These are phyloP conservation scores for Furcasterigmium furcatum DNA, from an alignment of 2,329 filamentous ascomycete species.

Conservation along the genomic window DNA sequence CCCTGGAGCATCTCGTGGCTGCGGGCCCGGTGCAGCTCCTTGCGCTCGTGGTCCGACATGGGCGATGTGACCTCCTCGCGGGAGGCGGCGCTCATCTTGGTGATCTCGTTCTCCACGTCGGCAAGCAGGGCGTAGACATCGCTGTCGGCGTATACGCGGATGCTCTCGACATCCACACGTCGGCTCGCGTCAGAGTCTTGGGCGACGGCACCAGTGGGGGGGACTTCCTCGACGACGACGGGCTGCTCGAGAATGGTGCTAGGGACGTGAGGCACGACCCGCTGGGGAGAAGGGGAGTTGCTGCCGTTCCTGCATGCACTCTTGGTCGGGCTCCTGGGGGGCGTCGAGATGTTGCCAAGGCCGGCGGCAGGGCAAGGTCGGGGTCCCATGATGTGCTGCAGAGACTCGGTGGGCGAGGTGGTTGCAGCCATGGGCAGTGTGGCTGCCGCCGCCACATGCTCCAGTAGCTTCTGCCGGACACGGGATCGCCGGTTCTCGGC, in stretches of 20 bases:
- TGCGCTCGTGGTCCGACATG: constrained; percentile 31
- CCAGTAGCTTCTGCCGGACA: constrained; percentile 75
- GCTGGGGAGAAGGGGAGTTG: constrained; percentile 45
- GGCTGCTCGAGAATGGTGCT: constrained; percentile 54
- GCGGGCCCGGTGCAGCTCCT: constrained; percentile 40
- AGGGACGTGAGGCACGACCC: constrained; percentile 50
- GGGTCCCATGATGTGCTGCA: constrained; percentile 38
- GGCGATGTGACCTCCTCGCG: constrained; percentile 27
- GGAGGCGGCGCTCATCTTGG: constrained; percentile 30
- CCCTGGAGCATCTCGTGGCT: constrained; percentile 47
- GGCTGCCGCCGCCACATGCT: constrained; percentile 73
- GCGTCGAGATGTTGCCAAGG: constrained; percentile 46
- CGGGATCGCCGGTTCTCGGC: constrained; percentile 74
- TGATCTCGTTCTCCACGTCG: constrained; percentile 63
- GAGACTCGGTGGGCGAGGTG: constrained; percentile 30
- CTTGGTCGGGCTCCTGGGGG: constrained; percentile 58
- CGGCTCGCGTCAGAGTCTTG: constrained; percentile 20
- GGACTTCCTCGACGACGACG: constrained; percentile 37
- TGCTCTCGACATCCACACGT: constrained; percentile 56
- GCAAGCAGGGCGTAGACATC: constrained; percentile 65
- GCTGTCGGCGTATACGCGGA: constrained; percentile 64
- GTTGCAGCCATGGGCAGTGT: constrained; percentile 38
- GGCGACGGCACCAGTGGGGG: constrained; percentile 16
- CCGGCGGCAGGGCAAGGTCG: constrained; percentile 21
- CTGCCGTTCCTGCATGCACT: constrained; percentile 30